Percentiles rank a stretch among this genome's conserved stretches.
Conservation (phyloP, 2,329 filamentous ascomycete genomes). For the Pseudogymnoascus sp. region DNA sequence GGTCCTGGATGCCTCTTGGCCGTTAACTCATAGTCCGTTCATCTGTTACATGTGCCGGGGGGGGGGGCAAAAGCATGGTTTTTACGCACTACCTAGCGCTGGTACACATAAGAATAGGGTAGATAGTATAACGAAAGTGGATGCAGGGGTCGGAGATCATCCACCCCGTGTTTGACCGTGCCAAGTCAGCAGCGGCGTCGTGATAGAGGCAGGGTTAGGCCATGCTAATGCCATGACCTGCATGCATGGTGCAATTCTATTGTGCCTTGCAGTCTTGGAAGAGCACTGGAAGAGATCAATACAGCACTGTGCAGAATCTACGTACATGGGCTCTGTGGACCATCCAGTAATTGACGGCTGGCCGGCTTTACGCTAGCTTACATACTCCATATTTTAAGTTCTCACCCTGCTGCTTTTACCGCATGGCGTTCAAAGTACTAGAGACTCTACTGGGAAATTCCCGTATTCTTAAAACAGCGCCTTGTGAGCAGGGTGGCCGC, state of each 20-base stretch:
- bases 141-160: conserved; percentile 4
- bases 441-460: too few species aligned
- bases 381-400: too few species aligned
- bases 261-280: background rate
- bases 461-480: background rate
- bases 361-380: background rate
- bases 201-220: background rate
- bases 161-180: background rate
- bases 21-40: background rate
- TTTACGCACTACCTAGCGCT: background rate
- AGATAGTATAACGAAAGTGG: background rate
- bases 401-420: background rate
- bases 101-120: background rate
- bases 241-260: background rate
- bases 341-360: background rate
- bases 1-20: background rate
- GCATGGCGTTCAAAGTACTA: background rate
- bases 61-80: background rate
- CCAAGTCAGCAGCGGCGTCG: background rate
- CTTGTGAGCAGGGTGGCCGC: background rate
- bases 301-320: background rate
- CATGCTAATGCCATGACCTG: background rate
- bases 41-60: background rate
- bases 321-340: background rate
- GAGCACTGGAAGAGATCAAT: background rate